These are phyloP conservation scores for Nicotiana tabacum DNA, from an alignment of 257 asterid genomes.

Conservation along the genomic window DNA sequence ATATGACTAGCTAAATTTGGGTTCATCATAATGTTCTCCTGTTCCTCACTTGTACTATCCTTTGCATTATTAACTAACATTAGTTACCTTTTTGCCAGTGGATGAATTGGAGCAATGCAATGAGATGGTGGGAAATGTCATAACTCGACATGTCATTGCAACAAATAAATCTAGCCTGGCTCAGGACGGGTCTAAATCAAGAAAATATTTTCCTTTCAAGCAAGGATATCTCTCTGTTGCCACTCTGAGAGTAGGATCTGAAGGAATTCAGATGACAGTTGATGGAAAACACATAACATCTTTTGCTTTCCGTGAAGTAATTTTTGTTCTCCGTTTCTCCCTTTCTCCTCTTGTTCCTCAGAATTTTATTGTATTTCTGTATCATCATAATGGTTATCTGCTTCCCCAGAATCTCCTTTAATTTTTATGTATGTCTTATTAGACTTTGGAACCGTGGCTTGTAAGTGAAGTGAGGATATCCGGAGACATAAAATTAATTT, in stretches of 20 bases:
- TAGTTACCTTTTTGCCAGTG: slow-evolving; percentile 43
- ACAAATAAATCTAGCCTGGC: slow-evolving; percentile 37
- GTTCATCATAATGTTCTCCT: neutral
- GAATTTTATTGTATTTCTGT: slow-evolving; percentile 4
- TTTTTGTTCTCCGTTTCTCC: slow-evolving; percentile 16
- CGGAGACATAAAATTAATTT: slow-evolving; percentile 73
- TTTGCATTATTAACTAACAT: slow-evolving; percentile 16
- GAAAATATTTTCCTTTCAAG: slow-evolving; percentile 78
- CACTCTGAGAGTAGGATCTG: slow-evolving; percentile 85
- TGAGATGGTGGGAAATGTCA: slow-evolving; percentile 62
- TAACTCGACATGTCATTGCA: slow-evolving; percentile 32
- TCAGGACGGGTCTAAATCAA: slow-evolving; percentile 55
- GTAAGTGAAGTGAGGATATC: slow-evolving; percentile 80
- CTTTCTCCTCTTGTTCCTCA: neutral
- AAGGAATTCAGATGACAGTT: slow-evolving; percentile 95
- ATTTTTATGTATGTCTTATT: slow-evolving; percentile 22
- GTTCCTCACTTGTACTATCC: neutral
- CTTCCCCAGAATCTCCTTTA: slow-evolving; percentile 12
- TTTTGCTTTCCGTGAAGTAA: slow-evolving; percentile 90
- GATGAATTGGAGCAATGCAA: slow-evolving; percentile 92
- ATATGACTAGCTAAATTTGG: neutral
- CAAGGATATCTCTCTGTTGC: slow-evolving; percentile 84
- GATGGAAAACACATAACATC: slow-evolving; percentile 96
- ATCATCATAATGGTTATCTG: slow-evolving; percentile 12
- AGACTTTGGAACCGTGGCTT: slow-evolving; percentile 98